Percentiles rank a stretch among this genome's conserved stretches.
Conservation (phyloP, 495 filamentous ascomycete species). For the Penicillium mononematosum region DNA sequence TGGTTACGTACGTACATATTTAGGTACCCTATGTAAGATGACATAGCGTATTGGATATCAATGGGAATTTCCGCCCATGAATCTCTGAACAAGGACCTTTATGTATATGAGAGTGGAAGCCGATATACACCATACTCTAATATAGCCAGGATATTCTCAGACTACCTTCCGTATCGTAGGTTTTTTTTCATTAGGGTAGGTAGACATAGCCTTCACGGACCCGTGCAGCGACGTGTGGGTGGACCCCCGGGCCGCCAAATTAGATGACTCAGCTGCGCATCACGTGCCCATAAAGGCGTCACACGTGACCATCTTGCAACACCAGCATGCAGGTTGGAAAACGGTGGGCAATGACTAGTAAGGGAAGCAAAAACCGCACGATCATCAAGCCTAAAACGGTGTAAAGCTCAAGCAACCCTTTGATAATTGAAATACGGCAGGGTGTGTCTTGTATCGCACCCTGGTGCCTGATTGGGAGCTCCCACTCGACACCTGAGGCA, state of each 20-base stretch:
- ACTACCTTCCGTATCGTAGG: neutral
- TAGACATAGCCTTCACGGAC: neutral
- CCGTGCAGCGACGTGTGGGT: neutral
- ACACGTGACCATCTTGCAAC: neutral
- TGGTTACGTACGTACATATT: neutral
- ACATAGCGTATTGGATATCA: neutral
- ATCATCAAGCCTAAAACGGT: neutral
- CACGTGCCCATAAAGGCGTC: neutral
- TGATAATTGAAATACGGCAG: neutral
- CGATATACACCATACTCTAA: neutral
- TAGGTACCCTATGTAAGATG: neutral
- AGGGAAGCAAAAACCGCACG: neutral
- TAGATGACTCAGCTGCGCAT: neutral
- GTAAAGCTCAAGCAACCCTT: neutral
- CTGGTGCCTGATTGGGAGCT: constrained; percentile 21
- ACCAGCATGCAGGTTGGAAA: neutral
- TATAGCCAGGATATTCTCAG: neutral
- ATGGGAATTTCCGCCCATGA: neutral
- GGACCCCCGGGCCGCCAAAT: neutral
- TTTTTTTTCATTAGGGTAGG: neutral
- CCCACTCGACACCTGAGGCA: constrained; percentile 28
- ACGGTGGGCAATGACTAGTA: neutral
- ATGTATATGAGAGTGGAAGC: neutral
- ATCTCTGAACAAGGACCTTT: neutral
- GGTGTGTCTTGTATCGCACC: neutral